Evolutionary conservation across 495 filamentous ascomycete genomes (phyloP).

Genomic region (Aspergillus bridgeri): DNA sequence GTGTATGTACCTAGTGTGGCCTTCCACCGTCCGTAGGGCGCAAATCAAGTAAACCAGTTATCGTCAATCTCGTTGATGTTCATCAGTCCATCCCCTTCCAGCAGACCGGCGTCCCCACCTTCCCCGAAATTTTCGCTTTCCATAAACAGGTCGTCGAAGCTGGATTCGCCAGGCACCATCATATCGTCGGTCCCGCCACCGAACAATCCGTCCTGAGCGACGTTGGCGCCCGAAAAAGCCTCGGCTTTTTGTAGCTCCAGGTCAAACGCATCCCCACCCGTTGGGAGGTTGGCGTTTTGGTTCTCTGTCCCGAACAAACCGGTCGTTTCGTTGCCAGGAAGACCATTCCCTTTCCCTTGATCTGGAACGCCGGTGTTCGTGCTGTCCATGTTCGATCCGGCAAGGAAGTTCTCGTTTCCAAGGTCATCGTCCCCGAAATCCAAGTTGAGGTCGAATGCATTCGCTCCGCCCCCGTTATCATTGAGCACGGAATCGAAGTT

Average conservation of each 20-base stretch:
- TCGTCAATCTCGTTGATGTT: slow-evolving; percentile 44
- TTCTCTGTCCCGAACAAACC: slow-evolving; percentile 29
- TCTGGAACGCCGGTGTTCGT: slow-evolving; percentile 18
- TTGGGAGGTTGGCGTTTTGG: slow-evolving; percentile 26
- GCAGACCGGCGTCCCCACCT: slow-evolving; percentile 31
- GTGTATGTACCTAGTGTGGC: background rate
- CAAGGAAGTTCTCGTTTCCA: slow-evolving; percentile 43
- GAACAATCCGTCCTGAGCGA: slow-evolving; percentile 5
- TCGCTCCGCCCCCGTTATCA: slow-evolving; percentile 25
- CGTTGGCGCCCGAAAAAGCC: slow-evolving; percentile 6
- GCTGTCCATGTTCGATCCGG: slow-evolving; percentile 32
- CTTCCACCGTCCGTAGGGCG: background rate
- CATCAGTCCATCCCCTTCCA: slow-evolving; percentile 43
- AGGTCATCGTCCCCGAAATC: slow-evolving; percentile 46
- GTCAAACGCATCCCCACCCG: slow-evolving; percentile 43
- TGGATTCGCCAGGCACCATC: slow-evolving; percentile 46
- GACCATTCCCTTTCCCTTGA: slow-evolving; percentile 14
- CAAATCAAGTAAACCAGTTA: slow-evolving; percentile 40
- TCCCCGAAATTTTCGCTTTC: slow-evolving; percentile 40
- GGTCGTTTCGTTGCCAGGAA: slow-evolving; percentile 23
- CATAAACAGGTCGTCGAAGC: slow-evolving; percentile 50
- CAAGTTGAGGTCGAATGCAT: slow-evolving; percentile 45
- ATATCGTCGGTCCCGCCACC: slow-evolving; percentile 32
- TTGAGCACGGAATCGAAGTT: slow-evolving; percentile 41
- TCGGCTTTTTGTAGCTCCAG: slow-evolving; percentile 37